Evolutionary conservation across 148 eudicot species (phyloP).

Genomic region (Rheum nobile): DNA sequence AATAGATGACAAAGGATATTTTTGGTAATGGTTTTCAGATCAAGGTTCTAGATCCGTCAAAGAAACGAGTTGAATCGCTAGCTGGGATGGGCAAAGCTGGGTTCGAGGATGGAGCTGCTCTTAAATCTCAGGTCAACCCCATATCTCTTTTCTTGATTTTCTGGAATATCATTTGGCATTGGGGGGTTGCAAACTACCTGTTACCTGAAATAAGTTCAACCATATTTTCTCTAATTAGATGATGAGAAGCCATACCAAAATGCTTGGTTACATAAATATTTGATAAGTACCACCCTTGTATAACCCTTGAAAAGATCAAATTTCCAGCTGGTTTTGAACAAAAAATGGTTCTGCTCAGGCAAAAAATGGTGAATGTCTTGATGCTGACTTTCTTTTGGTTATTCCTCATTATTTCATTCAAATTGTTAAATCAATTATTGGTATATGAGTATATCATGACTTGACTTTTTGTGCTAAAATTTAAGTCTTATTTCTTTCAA

Average conservation of each 20-base stretch:
- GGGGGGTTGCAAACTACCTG: background rate
- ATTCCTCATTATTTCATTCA: background rate
- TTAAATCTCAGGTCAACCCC: conserved; percentile 55
- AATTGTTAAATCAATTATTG: background rate
- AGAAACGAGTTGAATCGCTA: conserved; percentile 50
- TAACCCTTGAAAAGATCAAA: background rate
- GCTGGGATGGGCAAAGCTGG: conserved; percentile 93
- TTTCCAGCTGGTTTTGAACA: background rate
- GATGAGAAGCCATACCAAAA: no score
- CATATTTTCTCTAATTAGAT: background rate
- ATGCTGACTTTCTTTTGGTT: background rate
- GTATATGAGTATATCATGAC: no score
- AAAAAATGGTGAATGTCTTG: background rate
- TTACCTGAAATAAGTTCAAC: background rate
- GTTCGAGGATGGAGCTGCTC: conserved; percentile 71
- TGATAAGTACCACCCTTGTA: background rate
- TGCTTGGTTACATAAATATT: no score
- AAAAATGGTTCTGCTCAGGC: background rate
- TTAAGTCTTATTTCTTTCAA: no score
- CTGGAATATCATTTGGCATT: background rate
- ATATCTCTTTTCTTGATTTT: background rate
- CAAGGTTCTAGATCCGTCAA: conserved; percentile 72
- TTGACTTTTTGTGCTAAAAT: no score
- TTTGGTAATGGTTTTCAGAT: conserved; percentile 36
- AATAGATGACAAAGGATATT: background rate